Evolutionary conservation across 179 eudicot species (phyloP), one percentile per base, ranked within the genome.

Genomic region (Heliamphora pulchella): DNA sequence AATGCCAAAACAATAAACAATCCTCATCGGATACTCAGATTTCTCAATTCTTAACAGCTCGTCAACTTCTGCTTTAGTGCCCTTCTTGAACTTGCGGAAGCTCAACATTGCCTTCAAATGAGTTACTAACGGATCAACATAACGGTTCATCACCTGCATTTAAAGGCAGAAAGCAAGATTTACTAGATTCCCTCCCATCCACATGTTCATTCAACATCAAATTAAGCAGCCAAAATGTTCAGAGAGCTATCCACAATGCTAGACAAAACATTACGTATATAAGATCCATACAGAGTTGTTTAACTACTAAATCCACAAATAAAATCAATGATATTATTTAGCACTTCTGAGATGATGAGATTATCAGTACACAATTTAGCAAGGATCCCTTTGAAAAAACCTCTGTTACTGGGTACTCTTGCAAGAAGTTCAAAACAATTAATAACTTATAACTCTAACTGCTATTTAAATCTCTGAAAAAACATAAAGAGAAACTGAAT

Each of bases 31-130:
- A 61, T 82, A 39, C 79, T 89, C 96, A 11, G 84, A 68, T 78
- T 96, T 96, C 77, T 96, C 98, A 69, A 79, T 82, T 81, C 83
- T 84, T 66, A 96, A 89, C 48, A 87, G 83, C 78, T 96, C 99
- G 71, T 96, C 99, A 76, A 96, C 93, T 90, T 96, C 99, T 59
- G 94, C 93, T 87, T 92, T 96, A 22, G 89, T 87, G 70, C 99
- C 99, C 74, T 81, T 89, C 85, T 77, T 88, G 81, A 96, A 96
- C 83, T 96, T 96, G 62, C 97, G 96, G 84, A 92, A 94, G 51
- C 83, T 85, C 73, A 96, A 88, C 99, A 96, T 96, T 51, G 91
- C 69, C 86, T 92, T 96, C 85, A 96, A 82, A 86, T 96, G 90
- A 51, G 89, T 78, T 74, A 94, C 98, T 68, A 96, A 82, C 66